phyloP scores from a whole-genome alignment of 2,329 filamentous ascomycete genomes.

The Epichloe elymi region DNA sequence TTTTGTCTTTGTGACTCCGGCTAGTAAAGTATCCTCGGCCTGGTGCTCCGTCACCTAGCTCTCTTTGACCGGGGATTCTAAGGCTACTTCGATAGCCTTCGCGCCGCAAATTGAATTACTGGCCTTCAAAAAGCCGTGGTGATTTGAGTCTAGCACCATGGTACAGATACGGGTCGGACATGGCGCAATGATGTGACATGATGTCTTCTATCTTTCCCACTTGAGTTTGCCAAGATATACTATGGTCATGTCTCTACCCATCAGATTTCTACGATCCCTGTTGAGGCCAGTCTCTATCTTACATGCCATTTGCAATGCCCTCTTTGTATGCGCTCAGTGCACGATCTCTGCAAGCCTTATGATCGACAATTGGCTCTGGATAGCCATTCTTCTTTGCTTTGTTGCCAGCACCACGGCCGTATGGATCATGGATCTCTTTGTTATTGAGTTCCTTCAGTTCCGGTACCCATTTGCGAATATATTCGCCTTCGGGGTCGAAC shows the following conservation, averaged over 20 bases:
- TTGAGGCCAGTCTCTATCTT: not conserved
- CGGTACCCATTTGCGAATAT: slow-evolving; percentile 71
- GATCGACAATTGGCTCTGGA: slow-evolving; percentile 61
- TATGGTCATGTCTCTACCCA: not conserved
- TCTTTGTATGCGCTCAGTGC: slow-evolving; percentile 60
- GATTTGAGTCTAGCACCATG: slow-evolving; percentile 37
- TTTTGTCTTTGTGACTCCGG: slow-evolving; percentile 22
- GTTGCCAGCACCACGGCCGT: slow-evolving; percentile 46
- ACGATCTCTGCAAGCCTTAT: slow-evolving; percentile 53
- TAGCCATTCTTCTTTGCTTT: slow-evolving; percentile 56
- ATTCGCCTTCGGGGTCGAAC: slow-evolving; percentile 66
- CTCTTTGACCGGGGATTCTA: slow-evolving; percentile 37
- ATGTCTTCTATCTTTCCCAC: not conserved
- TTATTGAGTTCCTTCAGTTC: slow-evolving; percentile 54
- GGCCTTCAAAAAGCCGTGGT: slow-evolving; percentile 50
- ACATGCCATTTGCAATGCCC: slow-evolving; percentile 19
- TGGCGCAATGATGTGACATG: slow-evolving; percentile 6
- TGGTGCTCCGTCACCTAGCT: slow-evolving; percentile 13
- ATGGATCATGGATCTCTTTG: slow-evolving; percentile 70
- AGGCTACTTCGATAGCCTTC: slow-evolving; percentile 43
- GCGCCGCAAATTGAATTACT: slow-evolving; percentile 42
- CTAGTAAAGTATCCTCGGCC: slow-evolving; percentile 44
- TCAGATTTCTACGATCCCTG: no score
- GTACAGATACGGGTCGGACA: slow-evolving; percentile 58
- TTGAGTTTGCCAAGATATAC: not conserved